Evolutionary conservation across 1,284 basidiomycete genomes (phyloP), one percentile per base, ranked within the genome.

Genomic region (Meira nashicola): DNA sequence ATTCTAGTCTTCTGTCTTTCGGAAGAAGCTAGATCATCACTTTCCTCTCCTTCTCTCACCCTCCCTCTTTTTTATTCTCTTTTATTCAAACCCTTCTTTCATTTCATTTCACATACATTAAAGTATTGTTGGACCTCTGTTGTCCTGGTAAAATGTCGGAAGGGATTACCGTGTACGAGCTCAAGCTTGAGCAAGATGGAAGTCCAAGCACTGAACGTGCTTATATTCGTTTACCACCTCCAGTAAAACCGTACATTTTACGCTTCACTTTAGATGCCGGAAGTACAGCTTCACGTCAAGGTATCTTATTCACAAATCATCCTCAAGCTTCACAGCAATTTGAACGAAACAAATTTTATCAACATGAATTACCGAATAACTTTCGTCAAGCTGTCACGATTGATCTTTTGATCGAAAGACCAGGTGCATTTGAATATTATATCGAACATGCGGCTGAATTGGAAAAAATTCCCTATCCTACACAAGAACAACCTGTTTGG

Each of bases 291-390:
- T 71, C 68, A 12, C 63, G 60, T 37, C 55, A 73, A 4, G 71
- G 68, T 23, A 39, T 38, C 23, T 63, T 74, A 8, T 71, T 58
- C 61, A 69, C 72, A 19, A 73, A 73, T 60, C 71, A 65, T 43
- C 72, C 72, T 1, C 44, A 43, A 15, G 46, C 54, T 49, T 63
- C 92, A 15, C 89, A 89, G 28, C 81, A 79, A 53, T 98, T 96
- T 75, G 83, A 86, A 58, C 85, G 94, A 23, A 85, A 87, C 64
- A 83, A 80, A 44, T 92, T 90, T 78, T 83, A 85, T 9, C 84
- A 91, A 78, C 83, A 89, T 74, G 86, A 82, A 93, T 92, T 78
- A 72, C 87, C 46, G 8, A 8, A 38, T 23, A 15, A 19, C 19
- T n/a, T 53, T 43, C 23, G 41, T 25, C 12, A 55, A 23, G 12